Percentiles rank a stretch among this genome's conserved stretches.
phyloP scores from a whole-genome alignment of 1,284 basidiomycete genomes.

The Ceratobasidium sp. region DNA sequence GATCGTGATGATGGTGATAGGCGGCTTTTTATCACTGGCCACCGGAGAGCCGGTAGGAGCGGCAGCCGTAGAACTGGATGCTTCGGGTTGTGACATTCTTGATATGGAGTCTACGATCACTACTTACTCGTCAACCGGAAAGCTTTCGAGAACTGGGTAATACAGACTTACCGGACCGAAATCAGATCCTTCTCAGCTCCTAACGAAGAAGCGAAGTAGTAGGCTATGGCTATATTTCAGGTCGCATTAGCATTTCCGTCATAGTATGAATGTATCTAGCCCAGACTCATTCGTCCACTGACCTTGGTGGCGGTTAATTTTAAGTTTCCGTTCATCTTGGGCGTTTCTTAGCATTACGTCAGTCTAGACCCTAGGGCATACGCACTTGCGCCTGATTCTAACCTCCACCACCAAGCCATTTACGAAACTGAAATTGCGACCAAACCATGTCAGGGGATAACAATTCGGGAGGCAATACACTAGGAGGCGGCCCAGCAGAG shows the following conservation, averaged over 20 bases:
- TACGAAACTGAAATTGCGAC: neutral
- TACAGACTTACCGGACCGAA: neutral
- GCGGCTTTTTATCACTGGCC: conserved; percentile 59
- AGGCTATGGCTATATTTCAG: no score
- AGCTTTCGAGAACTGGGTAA: neutral
- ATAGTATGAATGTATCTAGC: no score
- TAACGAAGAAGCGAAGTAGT: no score
- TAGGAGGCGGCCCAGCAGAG: conserved; percentile 57
- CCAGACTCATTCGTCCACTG: no score
- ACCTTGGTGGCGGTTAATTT: neutral
- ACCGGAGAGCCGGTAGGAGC: conserved; percentile 2
- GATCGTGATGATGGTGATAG: conserved; percentile 84
- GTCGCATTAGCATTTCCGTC: no score
- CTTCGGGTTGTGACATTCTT: conserved; percentile 14
- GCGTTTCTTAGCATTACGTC: conserved; percentile 24
- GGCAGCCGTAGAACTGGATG: conserved; percentile 21
- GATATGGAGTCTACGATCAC: neutral
- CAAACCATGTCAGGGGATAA: conserved; percentile 3
- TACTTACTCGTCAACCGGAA: neutral
- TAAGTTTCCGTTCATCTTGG: conserved; percentile 1
- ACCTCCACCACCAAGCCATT: neutral
- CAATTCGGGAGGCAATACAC: conserved; percentile 53
- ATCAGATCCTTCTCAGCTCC: no score
- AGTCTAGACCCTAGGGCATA: conserved; percentile 13
- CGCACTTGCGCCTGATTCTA: conserved; percentile 7